These are phyloP conservation scores for Zymoseptoria passerinii DNA, from an alignment of 2,329 filamentous ascomycete genomes.

Conservation along the genomic window DNA sequence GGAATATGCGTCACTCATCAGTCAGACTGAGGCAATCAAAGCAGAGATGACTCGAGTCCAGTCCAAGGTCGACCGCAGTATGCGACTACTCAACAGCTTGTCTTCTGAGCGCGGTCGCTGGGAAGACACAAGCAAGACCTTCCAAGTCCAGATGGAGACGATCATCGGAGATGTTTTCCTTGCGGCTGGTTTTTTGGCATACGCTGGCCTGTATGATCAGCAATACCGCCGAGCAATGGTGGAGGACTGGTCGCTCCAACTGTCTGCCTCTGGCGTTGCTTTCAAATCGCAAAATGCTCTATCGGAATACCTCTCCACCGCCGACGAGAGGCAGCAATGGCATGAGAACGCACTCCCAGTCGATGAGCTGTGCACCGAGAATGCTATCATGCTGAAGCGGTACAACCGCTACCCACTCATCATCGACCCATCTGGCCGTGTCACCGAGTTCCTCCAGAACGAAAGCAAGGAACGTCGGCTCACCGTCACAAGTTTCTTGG, in stretches of 20 bases:
- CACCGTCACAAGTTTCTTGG: slow-evolving; percentile 94
- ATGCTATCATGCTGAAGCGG: slow-evolving; percentile 91
- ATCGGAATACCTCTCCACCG: slow-evolving; percentile 92
- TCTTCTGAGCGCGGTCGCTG: slow-evolving; percentile 88
- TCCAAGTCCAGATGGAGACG: slow-evolving; percentile 95
- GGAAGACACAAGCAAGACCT: slow-evolving; percentile 96
- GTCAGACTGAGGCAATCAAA: slow-evolving; percentile 96
- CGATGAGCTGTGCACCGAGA: slow-evolving; percentile 96
- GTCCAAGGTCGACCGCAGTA: slow-evolving; percentile 95
- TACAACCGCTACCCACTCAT: slow-evolving; percentile 98
- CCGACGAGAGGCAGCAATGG: slow-evolving; percentile 90
- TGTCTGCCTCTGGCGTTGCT: slow-evolving; percentile 82
- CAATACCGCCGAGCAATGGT: slow-evolving; percentile 96
- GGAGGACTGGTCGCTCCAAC: slow-evolving; percentile 93
- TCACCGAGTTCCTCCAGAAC: slow-evolving; percentile 89
- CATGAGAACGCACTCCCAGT: slow-evolving; percentile 89
- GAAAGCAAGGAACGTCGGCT: slow-evolving; percentile 89
- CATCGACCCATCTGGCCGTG: slow-evolving; percentile 91
- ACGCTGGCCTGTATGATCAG: slow-evolving; percentile 94
- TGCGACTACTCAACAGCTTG: slow-evolving; percentile 85
- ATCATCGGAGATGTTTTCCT: slow-evolving; percentile 92
- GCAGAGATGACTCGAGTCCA: slow-evolving; percentile 91
- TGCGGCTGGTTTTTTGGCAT: slow-evolving; percentile 94
- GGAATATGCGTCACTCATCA: slow-evolving; percentile 92
- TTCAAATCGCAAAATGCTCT: slow-evolving; percentile 92